Evolutionary conservation across 768 basidiomycete genomes (phyloP).

Genomic region (Kondoa subrosea): DNA sequence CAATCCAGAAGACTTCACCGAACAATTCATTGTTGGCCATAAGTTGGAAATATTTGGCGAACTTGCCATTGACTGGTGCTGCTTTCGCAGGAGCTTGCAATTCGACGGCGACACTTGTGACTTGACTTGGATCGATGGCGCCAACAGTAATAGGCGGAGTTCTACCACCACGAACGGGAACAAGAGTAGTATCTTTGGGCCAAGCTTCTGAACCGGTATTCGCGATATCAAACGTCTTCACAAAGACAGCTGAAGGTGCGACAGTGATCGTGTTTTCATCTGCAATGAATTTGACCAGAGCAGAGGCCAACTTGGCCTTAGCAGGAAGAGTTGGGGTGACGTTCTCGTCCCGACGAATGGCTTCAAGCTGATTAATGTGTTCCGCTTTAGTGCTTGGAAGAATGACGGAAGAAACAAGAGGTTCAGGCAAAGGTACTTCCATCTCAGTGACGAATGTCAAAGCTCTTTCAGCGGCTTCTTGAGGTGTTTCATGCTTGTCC

Average conservation of each 20-base stretch:
- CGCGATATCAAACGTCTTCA: neutral
- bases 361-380: neutral
- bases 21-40: neutral
- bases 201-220: neutral
- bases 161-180: neutral
- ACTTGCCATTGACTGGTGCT: neutral
- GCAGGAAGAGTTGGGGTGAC: neutral
- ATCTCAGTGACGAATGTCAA: neutral
- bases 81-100: neutral
- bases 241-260: neutral
- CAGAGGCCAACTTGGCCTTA: neutral
- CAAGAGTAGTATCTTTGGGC: neutral
- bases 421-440: neutral
- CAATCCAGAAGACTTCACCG: constrained; percentile 1
- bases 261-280: neutral
- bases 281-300: neutral
- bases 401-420: neutral
- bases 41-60: neutral
- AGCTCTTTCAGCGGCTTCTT: neutral
- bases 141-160: neutral
- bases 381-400: neutral
- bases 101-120: neutral
- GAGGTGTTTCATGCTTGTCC: neutral
- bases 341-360: neutral
- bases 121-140: neutral